A percentile compares a stretch with the other conserved stretches of the same genome.
These are phyloP conservation scores for Irpex sp. DNA, from an alignment of 1,284 basidiomycete genomes.

Conservation along the genomic window DNA sequence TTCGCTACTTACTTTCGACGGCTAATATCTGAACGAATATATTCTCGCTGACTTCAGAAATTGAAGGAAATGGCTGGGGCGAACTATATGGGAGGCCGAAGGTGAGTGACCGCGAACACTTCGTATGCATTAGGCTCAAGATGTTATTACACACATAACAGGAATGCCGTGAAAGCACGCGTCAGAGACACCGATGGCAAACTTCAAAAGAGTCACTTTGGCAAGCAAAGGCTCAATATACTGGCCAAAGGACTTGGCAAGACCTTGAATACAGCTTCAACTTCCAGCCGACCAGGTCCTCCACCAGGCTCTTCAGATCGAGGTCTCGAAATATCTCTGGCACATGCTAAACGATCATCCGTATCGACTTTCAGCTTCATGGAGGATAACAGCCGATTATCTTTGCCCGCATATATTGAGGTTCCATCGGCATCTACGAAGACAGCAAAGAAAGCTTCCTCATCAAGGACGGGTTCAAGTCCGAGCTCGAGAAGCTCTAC, in stretches of 20 bases:
- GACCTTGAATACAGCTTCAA: not conserved
- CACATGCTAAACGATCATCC: conserved; percentile 19
- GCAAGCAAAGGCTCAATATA: conserved; percentile 49
- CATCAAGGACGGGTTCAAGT: not conserved
- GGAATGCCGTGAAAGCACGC: conserved; percentile 52
- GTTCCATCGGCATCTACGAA: not conserved
- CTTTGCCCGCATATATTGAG: conserved; percentile 2
- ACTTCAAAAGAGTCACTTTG: conserved; percentile 52
- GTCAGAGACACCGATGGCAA: conserved; percentile 46
- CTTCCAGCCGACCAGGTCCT: not conserved
- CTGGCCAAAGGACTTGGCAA: conserved; percentile 35
- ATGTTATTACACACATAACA: conserved; percentile 19
- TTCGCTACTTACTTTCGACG: no score
- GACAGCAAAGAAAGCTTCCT: not conserved
- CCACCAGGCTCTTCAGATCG: not conserved
- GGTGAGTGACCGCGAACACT: conserved; percentile 28
- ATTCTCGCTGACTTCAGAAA: no score
- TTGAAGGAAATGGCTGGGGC: conserved; percentile 41
- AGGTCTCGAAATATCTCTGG: conserved; percentile 18
- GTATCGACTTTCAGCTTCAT: not conserved
- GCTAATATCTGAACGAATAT: no score
- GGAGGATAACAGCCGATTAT: not conserved
- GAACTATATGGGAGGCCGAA: conserved; percentile 62
- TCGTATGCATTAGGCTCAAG: not conserved
- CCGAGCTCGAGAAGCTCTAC: not conserved